phyloP scores from a whole-genome alignment of 129 eudicot genomes.

The carrot (Daucus carota) region DNA sequence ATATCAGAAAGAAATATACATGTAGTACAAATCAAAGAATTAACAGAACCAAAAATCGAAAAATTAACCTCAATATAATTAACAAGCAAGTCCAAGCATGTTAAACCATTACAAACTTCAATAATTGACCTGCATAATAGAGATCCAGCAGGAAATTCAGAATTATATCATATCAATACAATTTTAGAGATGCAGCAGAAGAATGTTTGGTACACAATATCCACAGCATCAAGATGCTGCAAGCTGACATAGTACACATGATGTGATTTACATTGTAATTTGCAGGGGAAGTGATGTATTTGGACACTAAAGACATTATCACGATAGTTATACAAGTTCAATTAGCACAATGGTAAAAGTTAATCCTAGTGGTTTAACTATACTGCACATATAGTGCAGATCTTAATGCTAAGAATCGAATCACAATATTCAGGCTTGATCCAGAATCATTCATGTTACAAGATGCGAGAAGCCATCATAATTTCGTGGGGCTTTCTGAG shows the following conservation, averaged over 20 bases:
- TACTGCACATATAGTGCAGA: background rate
- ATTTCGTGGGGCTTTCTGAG: background rate
- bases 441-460: background rate
- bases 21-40: background rate
- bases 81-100: conserved; percentile 55
- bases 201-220: background rate
- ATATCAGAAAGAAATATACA: background rate
- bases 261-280: background rate
- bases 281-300: background rate
- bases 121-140: conserved; percentile 41
- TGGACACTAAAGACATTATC: background rate
- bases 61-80: conserved; percentile 58
- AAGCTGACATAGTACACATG: background rate
- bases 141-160: background rate
- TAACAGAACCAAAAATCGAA: background rate
- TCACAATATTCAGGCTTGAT: background rate
- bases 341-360: background rate
- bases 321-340: background rate
- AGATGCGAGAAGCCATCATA: background rate
- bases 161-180: background rate
- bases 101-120: conserved; percentile 53
- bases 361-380: background rate
- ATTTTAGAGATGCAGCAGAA: background rate
- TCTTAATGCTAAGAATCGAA: background rate
- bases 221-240: background rate